Conservation (phyloP, 2,329 filamentous ascomycete species). For the Colletotrichum australisinense region DNA sequence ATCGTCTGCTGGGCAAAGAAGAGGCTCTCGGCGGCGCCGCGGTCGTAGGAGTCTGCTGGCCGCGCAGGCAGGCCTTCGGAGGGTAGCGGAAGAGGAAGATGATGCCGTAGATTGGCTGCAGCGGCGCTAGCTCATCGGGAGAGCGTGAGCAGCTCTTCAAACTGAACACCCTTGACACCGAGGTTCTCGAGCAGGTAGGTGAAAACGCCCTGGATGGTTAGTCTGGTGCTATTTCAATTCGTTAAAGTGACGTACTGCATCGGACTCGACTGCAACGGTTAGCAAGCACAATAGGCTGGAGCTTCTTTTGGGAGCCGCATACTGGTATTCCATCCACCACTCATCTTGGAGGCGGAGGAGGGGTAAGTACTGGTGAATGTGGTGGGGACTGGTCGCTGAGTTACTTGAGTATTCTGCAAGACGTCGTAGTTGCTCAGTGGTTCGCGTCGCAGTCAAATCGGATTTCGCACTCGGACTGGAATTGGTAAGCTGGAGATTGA, state of each 20-base stretch:
- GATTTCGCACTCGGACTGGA: constrained; percentile 8
- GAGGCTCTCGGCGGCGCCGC: constrained; percentile 77
- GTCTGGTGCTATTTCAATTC: background rate
- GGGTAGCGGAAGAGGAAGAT: constrained; percentile 99
- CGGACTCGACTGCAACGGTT: constrained; percentile 77
- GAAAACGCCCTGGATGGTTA: constrained; percentile 80
- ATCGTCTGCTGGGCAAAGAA: constrained; percentile 99
- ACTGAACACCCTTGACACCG: constrained; percentile 93
- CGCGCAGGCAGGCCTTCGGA: constrained; percentile 69
- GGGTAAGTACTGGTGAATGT: background rate
- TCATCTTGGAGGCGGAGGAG: constrained; percentile 58
- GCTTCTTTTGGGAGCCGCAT: constrained; percentile 43
- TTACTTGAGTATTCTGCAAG: background rate
- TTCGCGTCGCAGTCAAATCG: background rate
- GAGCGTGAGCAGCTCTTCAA: constrained; percentile 96
- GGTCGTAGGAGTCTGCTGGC: constrained; percentile 71
- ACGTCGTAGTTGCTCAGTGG: background rate
- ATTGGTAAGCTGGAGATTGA: constrained; percentile 15
- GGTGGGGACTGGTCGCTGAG: background rate
- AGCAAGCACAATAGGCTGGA: constrained; percentile 15
- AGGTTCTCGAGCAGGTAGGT: constrained; percentile 93
- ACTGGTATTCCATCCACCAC: constrained; percentile 95
- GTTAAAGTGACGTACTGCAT: constrained; percentile 76
- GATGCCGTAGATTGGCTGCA: constrained; percentile 89
- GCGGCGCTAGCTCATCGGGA: constrained; percentile 74